Conservation (phyloP, 2,329 filamentous ascomycete species). For the Fusarium verticillioides region DNA sequence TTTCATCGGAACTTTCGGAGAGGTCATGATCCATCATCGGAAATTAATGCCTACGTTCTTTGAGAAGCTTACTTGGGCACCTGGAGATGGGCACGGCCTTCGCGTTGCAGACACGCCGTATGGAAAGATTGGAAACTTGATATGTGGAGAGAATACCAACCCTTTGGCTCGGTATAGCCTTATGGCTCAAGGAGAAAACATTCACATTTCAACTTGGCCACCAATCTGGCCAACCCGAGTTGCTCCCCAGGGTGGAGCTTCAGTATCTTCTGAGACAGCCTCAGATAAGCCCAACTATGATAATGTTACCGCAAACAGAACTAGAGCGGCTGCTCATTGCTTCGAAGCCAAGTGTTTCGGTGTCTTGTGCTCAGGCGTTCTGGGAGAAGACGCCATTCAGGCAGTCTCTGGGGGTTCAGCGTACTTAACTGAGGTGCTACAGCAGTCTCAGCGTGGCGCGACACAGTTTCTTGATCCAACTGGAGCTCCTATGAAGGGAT, state of each 20-base stretch:
- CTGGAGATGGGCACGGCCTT: conserved; percentile 63
- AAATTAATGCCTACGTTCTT: conserved; percentile 67
- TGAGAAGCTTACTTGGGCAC: conserved; percentile 65
- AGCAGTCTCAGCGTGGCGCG: conserved; percentile 54
- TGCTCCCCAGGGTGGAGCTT: background rate
- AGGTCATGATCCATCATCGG: conserved; percentile 62
- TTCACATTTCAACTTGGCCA: conserved; percentile 67
- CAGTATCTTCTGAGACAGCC: fast-evolving
- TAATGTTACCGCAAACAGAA: conserved; percentile 64
- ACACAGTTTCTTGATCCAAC: conserved; percentile 64
- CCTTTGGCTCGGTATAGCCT: conserved; percentile 63
- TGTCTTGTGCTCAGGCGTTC: conserved; percentile 57
- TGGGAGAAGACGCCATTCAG: conserved; percentile 55
- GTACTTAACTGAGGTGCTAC: conserved; percentile 48
- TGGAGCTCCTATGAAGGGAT: conserved; percentile 53
- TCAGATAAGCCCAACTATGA: conserved; percentile 57
- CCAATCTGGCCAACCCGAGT: conserved; percentile 62
- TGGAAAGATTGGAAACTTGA: conserved; percentile 61
- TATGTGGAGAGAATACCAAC: conserved; percentile 69
- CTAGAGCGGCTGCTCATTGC: conserved; percentile 63
- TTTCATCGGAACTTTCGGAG: conserved; percentile 56
- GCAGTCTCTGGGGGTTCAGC: conserved; percentile 45
- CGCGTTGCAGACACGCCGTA: conserved; percentile 56
- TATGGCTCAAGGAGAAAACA: conserved; percentile 65
- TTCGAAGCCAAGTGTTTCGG: conserved; percentile 69